Evolutionary conservation across 202 grass and related monocot species (phyloP).

Genomic region (Zizania palustris): DNA sequence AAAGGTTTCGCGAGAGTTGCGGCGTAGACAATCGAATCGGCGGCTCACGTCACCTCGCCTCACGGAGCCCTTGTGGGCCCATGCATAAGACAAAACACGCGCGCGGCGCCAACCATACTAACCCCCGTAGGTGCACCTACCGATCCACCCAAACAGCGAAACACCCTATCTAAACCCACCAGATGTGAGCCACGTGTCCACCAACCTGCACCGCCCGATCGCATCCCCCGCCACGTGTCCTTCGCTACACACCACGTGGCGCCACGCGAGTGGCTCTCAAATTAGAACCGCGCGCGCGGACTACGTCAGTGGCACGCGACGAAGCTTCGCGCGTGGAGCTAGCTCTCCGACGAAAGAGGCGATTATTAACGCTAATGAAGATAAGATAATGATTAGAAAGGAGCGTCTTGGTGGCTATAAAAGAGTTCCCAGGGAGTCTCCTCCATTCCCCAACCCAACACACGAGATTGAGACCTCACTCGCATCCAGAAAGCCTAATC

Average conservation of each 20-base stretch:
- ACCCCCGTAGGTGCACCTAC: not conserved
- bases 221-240: not conserved
- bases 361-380: not conserved
- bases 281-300: too few relatives aligned
- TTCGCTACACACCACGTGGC: rapidly evolving
- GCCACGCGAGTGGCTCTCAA: not conserved
- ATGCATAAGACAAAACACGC: not conserved
- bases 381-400: not conserved
- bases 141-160: not conserved
- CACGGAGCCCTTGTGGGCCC: not conserved
- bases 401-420: slow-evolving; percentile 4
- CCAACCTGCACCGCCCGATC: not conserved
- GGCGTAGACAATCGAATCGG: not conserved
- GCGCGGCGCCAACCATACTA: not conserved
- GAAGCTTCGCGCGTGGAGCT: slow-evolving; percentile 32
- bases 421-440: slow-evolving; percentile 6
- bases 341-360: not conserved
- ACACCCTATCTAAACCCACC: not conserved
- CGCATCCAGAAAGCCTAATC: not conserved
- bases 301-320: rapidly evolving
- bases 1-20: too few relatives aligned
- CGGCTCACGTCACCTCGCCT: not conserved
- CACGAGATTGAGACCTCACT: not conserved
- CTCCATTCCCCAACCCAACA: not conserved
- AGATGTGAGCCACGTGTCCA: not conserved